Evolutionary conservation across 2,329 filamentous ascomycete species (phyloP), one percentile per base, ranked within the genome.

Genomic region (Amylocarpus encephaloides): DNA sequence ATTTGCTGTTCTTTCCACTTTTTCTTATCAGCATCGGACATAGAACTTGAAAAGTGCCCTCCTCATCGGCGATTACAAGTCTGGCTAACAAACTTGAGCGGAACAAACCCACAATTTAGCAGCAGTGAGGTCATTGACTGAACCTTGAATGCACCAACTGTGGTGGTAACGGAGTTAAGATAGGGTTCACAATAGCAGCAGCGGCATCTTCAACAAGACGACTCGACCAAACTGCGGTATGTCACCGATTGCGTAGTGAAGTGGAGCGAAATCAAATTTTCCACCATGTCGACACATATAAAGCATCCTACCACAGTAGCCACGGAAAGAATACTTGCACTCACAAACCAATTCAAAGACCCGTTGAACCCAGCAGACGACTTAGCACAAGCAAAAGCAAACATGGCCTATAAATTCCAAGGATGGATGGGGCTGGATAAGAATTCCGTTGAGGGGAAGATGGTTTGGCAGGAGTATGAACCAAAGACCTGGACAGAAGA

Each of bases 401-500:
- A 62, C 57, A 51, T 49, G 39, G 64, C 65, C 13, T 63, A 68
- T 53, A 67, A 66, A 36, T 69, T 69, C 46, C 52, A 64, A 50
- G 68, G 68, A 49, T 70, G 68, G 68, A 53, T 70, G 57, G 68
- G 63, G 6, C 32, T 65, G 13, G 62, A 69, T 30, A 60, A 66
- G 39, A 57, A 67, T 22, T 44, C 60, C 9, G 56, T 46, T 5
- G 53, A 66, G 19, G 66, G 66, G 1, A 67, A 68, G 6, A 67
- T 69, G 65, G 59, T 62, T 11, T 65, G 62, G 62, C 55, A 62
- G 49, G 63, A 70, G 48, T 75, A 70, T 55, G 64, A 72, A 57
- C 73, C 73, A 29, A 77, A 76, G 61, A 59, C 61, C 3, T 77
- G 73, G 70, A 69, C 73, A 33, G 73, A 76, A 49, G 72, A 69